These are phyloP conservation scores for Zygosaccharomyces sapae DNA, from an alignment of 1,139 yeast genomes.

Conservation along the genomic window DNA sequence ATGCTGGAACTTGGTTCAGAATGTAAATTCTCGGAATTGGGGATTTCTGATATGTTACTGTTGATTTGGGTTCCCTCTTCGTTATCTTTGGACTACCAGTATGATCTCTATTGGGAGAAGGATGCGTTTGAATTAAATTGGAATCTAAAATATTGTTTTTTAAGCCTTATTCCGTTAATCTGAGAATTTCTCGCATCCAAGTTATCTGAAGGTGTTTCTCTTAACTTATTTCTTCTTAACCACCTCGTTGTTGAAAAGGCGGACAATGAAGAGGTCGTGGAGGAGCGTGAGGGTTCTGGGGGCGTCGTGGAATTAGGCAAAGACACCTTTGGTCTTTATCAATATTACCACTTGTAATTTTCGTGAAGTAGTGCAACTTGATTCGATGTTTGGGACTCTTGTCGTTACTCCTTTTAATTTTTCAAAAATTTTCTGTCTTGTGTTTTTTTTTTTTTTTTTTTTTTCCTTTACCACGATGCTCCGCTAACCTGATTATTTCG, in stretches of 20 bases:
- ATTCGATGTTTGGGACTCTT: background rate
- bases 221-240: background rate
- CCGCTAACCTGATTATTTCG: background rate
- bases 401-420: too few relatives aligned
- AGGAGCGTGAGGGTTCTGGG: background rate
- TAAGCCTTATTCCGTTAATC: background rate
- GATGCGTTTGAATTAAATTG: background rate
- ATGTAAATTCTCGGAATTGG: constrained; percentile 7
- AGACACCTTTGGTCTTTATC: constrained; percentile 1
- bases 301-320: background rate
- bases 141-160: constrained; percentile 1
- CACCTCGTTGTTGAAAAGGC: background rate
- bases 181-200: background rate
- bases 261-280: background rate
- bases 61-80: background rate
- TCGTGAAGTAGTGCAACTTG: constrained; percentile 1
- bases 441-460: background rate
- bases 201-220: background rate
- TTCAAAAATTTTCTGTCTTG: background rate
- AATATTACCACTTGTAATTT: background rate
- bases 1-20: constrained; percentile 9
- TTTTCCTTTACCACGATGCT: background rate
- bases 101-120: background rate
- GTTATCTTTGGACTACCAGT: background rate
- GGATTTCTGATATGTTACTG: background rate